Conservation (phyloP, 768 basidiomycete genomes). For the Rubroboletus pulcherrimus region DNA sequence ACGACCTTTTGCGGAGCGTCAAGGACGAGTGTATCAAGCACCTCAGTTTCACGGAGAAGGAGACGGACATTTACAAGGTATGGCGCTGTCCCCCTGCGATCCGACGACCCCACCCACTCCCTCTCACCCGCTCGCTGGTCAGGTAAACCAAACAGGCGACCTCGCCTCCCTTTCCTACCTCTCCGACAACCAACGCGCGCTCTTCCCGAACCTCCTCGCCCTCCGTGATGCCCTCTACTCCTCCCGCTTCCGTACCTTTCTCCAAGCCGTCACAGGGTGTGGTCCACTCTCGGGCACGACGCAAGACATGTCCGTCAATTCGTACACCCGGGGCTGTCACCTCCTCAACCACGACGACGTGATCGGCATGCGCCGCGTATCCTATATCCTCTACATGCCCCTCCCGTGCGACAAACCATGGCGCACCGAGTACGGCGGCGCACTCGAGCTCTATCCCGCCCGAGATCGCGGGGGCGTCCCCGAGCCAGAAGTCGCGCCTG, state of each 20-base stretch:
- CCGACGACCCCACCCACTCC: not conserved
- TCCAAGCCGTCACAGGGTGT: slow-evolving; percentile 86
- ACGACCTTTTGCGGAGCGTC: slow-evolving; percentile 73
- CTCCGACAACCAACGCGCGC: slow-evolving; percentile 66
- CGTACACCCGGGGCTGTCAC: slow-evolving; percentile 88
- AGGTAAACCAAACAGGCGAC: slow-evolving; percentile 98
- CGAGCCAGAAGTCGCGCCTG: slow-evolving; percentile 65
- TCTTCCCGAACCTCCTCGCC: slow-evolving; percentile 73
- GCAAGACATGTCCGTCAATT: slow-evolving; percentile 93
- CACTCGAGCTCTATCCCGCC: slow-evolving; percentile 88
- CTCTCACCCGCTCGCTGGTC: slow-evolving; percentile 3
- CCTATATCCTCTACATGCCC: slow-evolving; percentile 97
- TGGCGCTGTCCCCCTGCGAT: slow-evolving; percentile 6
- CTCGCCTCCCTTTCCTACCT: slow-evolving; percentile 91
- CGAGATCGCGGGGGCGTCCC: slow-evolving; percentile 50
- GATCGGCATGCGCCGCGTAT: slow-evolving; percentile 89
- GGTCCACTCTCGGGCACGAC: slow-evolving; percentile 87
- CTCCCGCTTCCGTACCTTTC: slow-evolving; percentile 69
- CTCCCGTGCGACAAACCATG: slow-evolving; percentile 69
- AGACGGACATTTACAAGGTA: slow-evolving; percentile 98
- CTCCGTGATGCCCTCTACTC: slow-evolving; percentile 94
- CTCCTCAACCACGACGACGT: slow-evolving; percentile 98
- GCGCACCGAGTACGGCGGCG: slow-evolving; percentile 89
- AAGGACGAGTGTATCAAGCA: slow-evolving; percentile 80
- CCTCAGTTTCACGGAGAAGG: slow-evolving; percentile 85